A percentile compares a stretch with the other conserved stretches of the same genome.
Conservation (phyloP, 192 early-diverging fungal genomes). For the Coemansia sp. region DNA sequence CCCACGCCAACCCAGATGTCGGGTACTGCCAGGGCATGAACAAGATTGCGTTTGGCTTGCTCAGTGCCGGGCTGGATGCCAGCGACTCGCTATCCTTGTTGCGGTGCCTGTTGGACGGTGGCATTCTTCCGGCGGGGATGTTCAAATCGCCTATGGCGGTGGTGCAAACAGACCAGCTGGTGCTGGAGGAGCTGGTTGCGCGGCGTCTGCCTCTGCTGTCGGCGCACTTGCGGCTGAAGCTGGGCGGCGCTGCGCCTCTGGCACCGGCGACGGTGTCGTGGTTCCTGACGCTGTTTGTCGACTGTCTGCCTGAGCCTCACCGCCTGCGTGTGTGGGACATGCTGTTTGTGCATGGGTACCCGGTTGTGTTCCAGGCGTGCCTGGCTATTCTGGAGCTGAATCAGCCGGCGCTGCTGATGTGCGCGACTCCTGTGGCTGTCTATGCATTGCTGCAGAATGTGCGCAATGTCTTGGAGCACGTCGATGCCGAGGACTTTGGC, state of each 20-base stretch:
- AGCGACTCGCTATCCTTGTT: slow-evolving; percentile 57
- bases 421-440: slow-evolving; percentile 48
- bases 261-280: slow-evolving; percentile 62
- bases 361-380: slow-evolving; percentile 57
- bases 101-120: slow-evolving; percentile 51
- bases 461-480: slow-evolving; percentile 38
- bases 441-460: slow-evolving; percentile 60
- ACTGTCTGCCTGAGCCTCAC: slow-evolving; percentile 54
- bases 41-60: slow-evolving; percentile 57
- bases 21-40: slow-evolving; percentile 70
- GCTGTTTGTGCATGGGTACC: slow-evolving; percentile 60
- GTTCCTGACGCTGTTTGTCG: slow-evolving; percentile 62
- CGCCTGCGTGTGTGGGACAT: slow-evolving; percentile 63
- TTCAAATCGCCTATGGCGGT: slow-evolving; percentile 59
- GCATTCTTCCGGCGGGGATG: slow-evolving; percentile 56
- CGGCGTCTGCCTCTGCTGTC: slow-evolving; percentile 56
- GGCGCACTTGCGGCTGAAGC: slow-evolving; percentile 47
- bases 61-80: slow-evolving; percentile 54
- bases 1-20: slow-evolving; percentile 38
- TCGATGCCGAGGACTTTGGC: slow-evolving; percentile 55
- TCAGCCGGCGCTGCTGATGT: slow-evolving; percentile 53
- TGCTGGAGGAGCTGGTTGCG: slow-evolving; percentile 58
- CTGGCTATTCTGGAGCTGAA: slow-evolving; percentile 58
- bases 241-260: slow-evolving; percentile 43
- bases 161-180: slow-evolving; percentile 60